Base-by-base conservation (phyloP, 2,329 filamentous ascomycete genomes). In the Lachnellula subtilissima region DNA sequence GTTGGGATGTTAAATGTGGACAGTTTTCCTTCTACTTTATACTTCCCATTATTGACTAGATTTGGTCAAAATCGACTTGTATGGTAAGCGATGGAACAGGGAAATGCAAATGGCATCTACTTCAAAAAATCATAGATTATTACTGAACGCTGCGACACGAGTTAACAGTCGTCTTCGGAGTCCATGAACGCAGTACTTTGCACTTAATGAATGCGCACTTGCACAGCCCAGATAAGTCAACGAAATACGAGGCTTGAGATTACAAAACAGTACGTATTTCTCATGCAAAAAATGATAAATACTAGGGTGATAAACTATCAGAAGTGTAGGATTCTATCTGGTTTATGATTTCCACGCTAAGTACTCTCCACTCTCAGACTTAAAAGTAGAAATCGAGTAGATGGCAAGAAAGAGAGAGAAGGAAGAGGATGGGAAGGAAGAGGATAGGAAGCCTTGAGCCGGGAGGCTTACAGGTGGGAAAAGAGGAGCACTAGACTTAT, bases 1-100 rank as follows among this genome's bases (percentile, higher is more conserved):
- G 77, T 81, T 3, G 81, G 83, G 63, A 69, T 84, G 45, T 63
- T 86, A 42, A 85, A 84, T 64, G 79, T 80, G 14, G 83, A 86
- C 66, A 78, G 84, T 62, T 65, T 85, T 23, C 7, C 40, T n/a
- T 43, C 40, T 43, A n/a, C 40, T 43, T 43, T 43, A 9, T 43
- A 43, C 7, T 43, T 43, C 40, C 40, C 40, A 1, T 19, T 43
- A 4, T 8, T 45, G 42, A 45, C 42, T 23, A 23, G 19, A 22
- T 45, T 45, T 45, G 42, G 42, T 17, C 42, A 45, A 22, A 45
- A 45, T 2, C 15, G 42, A 11, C 42, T 45, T 45, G 42, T 45
- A 45, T 45, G 42, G 42, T 45, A 45, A 22, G 9, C 17, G 42
- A 23, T 40, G 37, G n/a, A 15, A 15, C 8, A n/a, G 8, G 37